phyloP scores from a whole-genome alignment of 2,329 filamentous ascomycete genomes.

The Neoscytalidium dimidiatum region DNA sequence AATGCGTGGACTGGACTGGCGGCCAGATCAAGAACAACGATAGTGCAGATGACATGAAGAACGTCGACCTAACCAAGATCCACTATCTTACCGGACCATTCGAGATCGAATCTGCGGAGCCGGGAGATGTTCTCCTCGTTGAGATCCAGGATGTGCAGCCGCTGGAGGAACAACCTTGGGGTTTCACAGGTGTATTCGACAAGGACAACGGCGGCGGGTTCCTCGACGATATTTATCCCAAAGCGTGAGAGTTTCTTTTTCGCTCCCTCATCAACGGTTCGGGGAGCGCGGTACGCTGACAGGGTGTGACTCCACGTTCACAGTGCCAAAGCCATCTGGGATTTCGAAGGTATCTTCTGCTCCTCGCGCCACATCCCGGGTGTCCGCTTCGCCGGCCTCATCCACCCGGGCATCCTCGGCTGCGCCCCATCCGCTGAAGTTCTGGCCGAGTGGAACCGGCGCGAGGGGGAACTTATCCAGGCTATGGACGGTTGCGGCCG shows the following conservation, averaged over 20 bases:
- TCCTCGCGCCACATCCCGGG: slow-evolving; percentile 72
- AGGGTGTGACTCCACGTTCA: slow-evolving; percentile 20
- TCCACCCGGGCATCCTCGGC: slow-evolving; percentile 89
- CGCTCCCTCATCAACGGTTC: too few relatives aligned
- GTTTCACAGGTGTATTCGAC: slow-evolving; percentile 82
- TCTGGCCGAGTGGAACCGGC: slow-evolving; percentile 78
- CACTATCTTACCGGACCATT: slow-evolving; percentile 92
- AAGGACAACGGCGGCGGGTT: slow-evolving; percentile 85
- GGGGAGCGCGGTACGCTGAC: not conserved
- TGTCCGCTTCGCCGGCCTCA: slow-evolving; percentile 84
- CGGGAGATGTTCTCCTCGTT: slow-evolving; percentile 81
- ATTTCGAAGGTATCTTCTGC: slow-evolving; percentile 78
- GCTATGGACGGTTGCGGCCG: slow-evolving; percentile 65
- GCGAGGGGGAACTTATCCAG: slow-evolving; percentile 77
- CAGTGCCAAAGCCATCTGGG: slow-evolving; percentile 74
- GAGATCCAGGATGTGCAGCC: slow-evolving; percentile 95
- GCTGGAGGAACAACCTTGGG: slow-evolving; percentile 82
- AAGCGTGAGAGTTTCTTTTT: slow-evolving; percentile 59
- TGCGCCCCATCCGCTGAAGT: slow-evolving; percentile 81
- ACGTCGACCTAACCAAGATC: slow-evolving; percentile 80
- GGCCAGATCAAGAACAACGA: slow-evolving; percentile 90
- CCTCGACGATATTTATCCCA: slow-evolving; percentile 81
- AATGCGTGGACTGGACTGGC: slow-evolving; percentile 75
- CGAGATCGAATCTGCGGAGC: slow-evolving; percentile 79
- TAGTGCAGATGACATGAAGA: slow-evolving; percentile 81